A percentile compares a stretch with the other conserved stretches of the same genome.
Conservation (phyloP, 2,329 filamentous ascomycete genomes). For the Tympanopsis confertula region DNA sequence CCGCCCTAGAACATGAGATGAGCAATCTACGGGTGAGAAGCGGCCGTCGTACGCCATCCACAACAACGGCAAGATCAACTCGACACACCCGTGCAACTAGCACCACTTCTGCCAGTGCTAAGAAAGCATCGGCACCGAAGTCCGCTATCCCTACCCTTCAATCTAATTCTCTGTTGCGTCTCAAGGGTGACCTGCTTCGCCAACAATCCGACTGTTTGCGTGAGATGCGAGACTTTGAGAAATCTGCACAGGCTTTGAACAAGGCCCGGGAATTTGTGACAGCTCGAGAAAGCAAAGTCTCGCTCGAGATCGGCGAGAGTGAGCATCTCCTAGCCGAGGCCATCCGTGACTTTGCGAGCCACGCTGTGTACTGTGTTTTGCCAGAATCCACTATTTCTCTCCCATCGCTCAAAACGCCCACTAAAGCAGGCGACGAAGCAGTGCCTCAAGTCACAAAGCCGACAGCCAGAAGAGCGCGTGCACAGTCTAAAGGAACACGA, state of each 20-base stretch:
- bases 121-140: neutral
- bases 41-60: neutral
- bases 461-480: neutral
- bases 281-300: neutral
- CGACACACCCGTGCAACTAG: too few relatives aligned
- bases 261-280: neutral
- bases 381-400: conserved; percentile 51
- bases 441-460: neutral
- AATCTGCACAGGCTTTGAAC: neutral
- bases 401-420: conserved; percentile 27
- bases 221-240: neutral
- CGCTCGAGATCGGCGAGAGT: neutral
- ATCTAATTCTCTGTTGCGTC: neutral
- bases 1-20: neutral
- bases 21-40: neutral
- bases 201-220: neutral
- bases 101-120: neutral
- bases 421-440: neutral
- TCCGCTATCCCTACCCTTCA: neutral
- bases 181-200: neutral
- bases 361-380: conserved; percentile 44
- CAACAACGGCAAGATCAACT: neutral
- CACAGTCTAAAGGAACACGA: neutral
- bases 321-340: conserved; percentile 4
- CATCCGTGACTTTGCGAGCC: conserved; percentile 22